Evolutionary conservation across 2,329 filamentous ascomycete genomes (phyloP), one percentile per base, ranked within the genome.

Genomic region (Aureobasidium sp.): DNA sequence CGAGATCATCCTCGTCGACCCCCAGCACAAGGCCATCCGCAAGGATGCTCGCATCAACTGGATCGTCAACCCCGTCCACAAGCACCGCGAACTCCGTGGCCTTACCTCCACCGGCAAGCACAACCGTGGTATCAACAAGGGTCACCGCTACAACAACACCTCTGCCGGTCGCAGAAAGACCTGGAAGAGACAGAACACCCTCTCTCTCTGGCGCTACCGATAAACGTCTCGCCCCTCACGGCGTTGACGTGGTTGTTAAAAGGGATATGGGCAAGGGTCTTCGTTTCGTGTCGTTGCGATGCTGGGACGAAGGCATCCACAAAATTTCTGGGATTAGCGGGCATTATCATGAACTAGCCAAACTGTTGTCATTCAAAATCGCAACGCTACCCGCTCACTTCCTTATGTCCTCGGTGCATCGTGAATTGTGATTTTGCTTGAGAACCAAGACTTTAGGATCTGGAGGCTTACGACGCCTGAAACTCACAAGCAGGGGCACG

Each of bases 41-140:
- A 90, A 89, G 77, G 94, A 99, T 80, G 84, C 94, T 75, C 92
- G 94, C 82, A 97, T 99, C 90, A 99, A 96, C 90, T 99, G 94
- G 94, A 99, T 99, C 85, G 91, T 93, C 83, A 95, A 95, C 83
- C 89, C 94, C 72, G 95, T 99, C 75, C 94, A 99, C 91, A 99
- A 99, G 92, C 94, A 97, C 88, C 94, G 94, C 83, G 94, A 99
- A 86, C 82, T 85, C 74, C 92, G 94, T 80, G 95, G 94, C 75
- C 91, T 99, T 73, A 99, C 94, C 72, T 88, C 93, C 75, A 97
- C 93, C 70, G 94, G 94, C 87, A 99, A 99, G 92, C 95, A 95
- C 85, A 96, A 91, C 75, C 91, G 94, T 80, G 94, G 95, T 82
- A 89, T 99, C 83, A 94, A 94, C 88, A 96, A 96, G 87, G 94